Base-by-base conservation (phyloP, 2,329 filamentous ascomycete genomes). In the Xylaria polymorpha region DNA sequence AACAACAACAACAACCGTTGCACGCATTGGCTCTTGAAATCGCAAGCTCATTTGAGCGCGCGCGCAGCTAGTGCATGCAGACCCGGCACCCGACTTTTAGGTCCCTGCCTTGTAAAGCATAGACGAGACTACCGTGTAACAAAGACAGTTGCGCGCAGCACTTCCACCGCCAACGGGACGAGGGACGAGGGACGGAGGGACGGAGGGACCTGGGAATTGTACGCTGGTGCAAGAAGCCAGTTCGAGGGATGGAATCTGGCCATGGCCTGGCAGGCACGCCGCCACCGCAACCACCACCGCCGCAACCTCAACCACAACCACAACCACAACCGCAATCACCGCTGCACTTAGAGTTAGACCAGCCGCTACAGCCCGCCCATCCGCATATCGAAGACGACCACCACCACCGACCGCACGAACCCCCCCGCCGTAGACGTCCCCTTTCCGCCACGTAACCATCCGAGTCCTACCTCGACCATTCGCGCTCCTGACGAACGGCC, bases 221-320 rank as follows among this genome's bases (percentile, higher is more conserved):
- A 50, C 46, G 20, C 46, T 25, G 20, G n/a, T 25, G 22, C 3
- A 53, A 32, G 48, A 18, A 32, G 48, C 48, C 48, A 18, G 25
- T 10, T 25, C 20, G 15, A 61, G 61, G 55, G 55, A 71, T 71
- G 69, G 69, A 73, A 61, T 69, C 68, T 35, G 67, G 55, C 32
- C 68, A 68, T 51, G 67, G 71, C 22, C 39, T 60, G 55, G 68
- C 65, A 58, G 65, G 61, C 58, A 58, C 20, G 58, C 58, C 37
- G 58, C 68, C 67, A 59, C 57, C 43, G 18, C 50, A 57, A 41
- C 55, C 56, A 29, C 55, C 25, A 10, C n/a, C n/a, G n/a, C n/a
- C 7, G 29, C 25, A 44, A 20, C 20, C 53, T 3, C 41, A 39
- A 8, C 22, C 50, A 39, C 50, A n/a, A n/a, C 55, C 56, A 29